Percentiles rank a stretch among this genome's conserved stretches.
These are phyloP conservation scores for Byssochlamys sp. DNA, from an alignment of 2,329 filamentous ascomycete species.

Conservation along the genomic window DNA sequence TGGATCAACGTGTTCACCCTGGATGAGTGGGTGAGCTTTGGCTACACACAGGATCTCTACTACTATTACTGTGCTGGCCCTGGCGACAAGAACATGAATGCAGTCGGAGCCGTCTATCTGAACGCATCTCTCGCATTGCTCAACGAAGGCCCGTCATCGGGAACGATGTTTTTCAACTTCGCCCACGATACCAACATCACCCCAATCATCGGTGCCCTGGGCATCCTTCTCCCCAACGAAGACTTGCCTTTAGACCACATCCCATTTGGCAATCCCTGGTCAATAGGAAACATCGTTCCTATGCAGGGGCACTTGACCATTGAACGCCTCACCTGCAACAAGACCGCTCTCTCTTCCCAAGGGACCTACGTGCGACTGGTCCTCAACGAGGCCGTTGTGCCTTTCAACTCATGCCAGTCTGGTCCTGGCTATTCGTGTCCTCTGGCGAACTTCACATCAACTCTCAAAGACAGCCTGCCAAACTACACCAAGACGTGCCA, in stretches of 20 bases:
- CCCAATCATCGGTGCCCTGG: slow-evolving; percentile 12
- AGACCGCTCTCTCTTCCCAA: slow-evolving; percentile 5
- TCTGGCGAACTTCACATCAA: slow-evolving; percentile 2
- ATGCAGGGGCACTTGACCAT: slow-evolving; percentile 14
- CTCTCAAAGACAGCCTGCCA: slow-evolving; percentile 1
- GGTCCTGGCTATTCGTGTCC: slow-evolving; percentile 14
- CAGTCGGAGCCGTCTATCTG: slow-evolving; percentile 14
- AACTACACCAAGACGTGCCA: slow-evolving; percentile 7
- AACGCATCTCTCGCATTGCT: slow-evolving; percentile 13
- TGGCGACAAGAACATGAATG: slow-evolving; percentile 10
- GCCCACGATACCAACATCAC: slow-evolving; percentile 12
- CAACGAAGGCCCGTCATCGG: slow-evolving; percentile 10
- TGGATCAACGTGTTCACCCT: slow-evolving; percentile 16
- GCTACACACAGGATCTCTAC: slow-evolving; percentile 10
- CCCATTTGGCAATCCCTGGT: slow-evolving; percentile 10
- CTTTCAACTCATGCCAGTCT: slow-evolving; percentile 7
- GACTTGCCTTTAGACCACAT: slow-evolving; percentile 11
- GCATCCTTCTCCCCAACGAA: slow-evolving; percentile 9
- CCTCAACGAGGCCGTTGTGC: slow-evolving; percentile 16
- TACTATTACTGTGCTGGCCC: slow-evolving; percentile 16
- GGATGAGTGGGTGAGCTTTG: slow-evolving; percentile 14
- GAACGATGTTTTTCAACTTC: slow-evolving; percentile 10
- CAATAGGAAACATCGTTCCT: slow-evolving; percentile 12
- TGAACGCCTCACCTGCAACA: slow-evolving; percentile 13
- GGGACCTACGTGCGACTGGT: slow-evolving; percentile 13